Evolutionary conservation across 2,329 filamentous ascomycete species (phyloP).

Genomic region (Ophiocordyceps unilateralis): DNA sequence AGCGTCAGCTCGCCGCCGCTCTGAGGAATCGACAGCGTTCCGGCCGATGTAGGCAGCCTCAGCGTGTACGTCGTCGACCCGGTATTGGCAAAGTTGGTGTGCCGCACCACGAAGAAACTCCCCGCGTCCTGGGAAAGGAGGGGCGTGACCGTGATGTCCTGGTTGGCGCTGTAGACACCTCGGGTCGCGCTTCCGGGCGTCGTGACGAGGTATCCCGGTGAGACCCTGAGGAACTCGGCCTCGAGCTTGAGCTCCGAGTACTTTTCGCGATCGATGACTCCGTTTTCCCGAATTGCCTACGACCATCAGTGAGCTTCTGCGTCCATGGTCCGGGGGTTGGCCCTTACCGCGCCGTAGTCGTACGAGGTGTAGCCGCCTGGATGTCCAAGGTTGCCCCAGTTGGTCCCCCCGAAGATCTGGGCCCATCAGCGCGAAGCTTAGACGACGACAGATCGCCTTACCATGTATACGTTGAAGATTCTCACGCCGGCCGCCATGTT

Average conservation of each 20-base stretch:
- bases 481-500: conserved; percentile 46
- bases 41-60: conserved; percentile 40
- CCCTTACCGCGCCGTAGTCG: conserved; percentile 29
- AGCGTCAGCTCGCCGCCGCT: conserved; percentile 38
- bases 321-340: background rate
- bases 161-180: conserved; percentile 33
- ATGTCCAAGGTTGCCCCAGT: conserved; percentile 67
- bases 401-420: conserved; percentile 57
- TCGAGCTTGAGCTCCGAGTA: conserved; percentile 65
- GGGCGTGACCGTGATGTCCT: conserved; percentile 41
- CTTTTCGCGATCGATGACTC: conserved; percentile 53
- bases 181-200: conserved; percentile 30
- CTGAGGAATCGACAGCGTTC: conserved; percentile 40
- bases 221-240: conserved; percentile 57
- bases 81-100: conserved; percentile 44
- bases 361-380: conserved; percentile 45
- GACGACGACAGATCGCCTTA: conserved; percentile 9
- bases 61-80: conserved; percentile 44
- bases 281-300: conserved; percentile 45
- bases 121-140: conserved; percentile 35
- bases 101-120: conserved; percentile 50
- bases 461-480: conserved; percentile 63
- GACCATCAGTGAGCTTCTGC: background rate
- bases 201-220: conserved; percentile 49
- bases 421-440: background rate